Evolutionary conservation across 2,329 filamentous ascomycete genomes (phyloP), one percentile per base, ranked within the genome.

Genomic region (Aspergillus awamori): DNA sequence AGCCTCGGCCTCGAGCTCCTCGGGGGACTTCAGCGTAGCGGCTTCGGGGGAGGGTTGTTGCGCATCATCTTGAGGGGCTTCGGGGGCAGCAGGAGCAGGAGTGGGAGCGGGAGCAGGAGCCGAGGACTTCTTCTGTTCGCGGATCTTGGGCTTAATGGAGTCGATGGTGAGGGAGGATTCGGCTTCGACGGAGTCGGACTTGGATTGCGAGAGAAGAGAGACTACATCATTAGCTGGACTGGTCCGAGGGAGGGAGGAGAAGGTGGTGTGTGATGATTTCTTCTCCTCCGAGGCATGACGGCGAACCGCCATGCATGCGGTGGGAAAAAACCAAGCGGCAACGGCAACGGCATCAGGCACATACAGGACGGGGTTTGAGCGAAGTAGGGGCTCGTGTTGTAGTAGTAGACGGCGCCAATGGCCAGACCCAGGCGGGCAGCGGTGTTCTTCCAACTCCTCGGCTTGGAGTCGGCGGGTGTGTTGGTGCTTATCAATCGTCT

Each of bases 361-460:
- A 68, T 84, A 96, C 93, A 84, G 69, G 85, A 79, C 38, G 88
- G 86, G 77, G 96, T 89, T 70, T 97, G 92, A 15, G 93, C 91
- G 77, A 98, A 98, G 22, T 92, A 83, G 57, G 88, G 86, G 72
- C 89, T 94, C 7, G 93, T 97, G 81, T 93, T 96, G 78, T 98
- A 99, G 79, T 91, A 97, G 81, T 98, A 99, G 53, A 98, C 80
- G 49, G 89, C 87, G 20, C 85, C 92, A 61, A 82, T 83, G 0
- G 92, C 93, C 59, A 95, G 74, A 66, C 87, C 91, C 86, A 92
- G 89, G 81, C 94, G 86, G 70, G 86, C 75, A 4, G 83, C 84
- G 55, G 87, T 83, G 76, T 87, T 89, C 84, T 93, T 96, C 91
- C 92, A 97, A 74, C 88, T 90, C 75, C 92, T 82, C 70, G 87